Conservation (phyloP, 495 filamentous ascomycete species). For the Collariella sp. region DNA sequence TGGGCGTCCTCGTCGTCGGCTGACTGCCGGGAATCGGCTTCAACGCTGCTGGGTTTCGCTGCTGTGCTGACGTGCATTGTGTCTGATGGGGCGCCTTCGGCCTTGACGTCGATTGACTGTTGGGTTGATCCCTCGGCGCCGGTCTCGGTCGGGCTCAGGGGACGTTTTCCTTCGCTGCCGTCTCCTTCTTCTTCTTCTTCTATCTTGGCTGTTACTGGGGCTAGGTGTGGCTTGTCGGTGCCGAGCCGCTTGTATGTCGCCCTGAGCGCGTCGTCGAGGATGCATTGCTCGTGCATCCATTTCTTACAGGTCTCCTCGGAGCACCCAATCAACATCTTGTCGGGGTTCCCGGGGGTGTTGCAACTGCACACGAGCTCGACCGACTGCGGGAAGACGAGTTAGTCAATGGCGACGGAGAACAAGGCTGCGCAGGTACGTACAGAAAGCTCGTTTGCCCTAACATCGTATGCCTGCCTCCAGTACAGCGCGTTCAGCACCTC, state of each 20-base stretch:
- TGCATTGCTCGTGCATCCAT: slow-evolving; percentile 58
- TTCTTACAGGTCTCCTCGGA: slow-evolving; percentile 46
- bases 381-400: slow-evolving; percentile 30
- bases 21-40: slow-evolving; percentile 23
- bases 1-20: slow-evolving; percentile 23
- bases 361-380: slow-evolving; percentile 54
- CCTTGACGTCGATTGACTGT: slow-evolving; percentile 43
- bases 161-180: slow-evolving; percentile 30
- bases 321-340: slow-evolving; percentile 51
- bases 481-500: slow-evolving; percentile 47
- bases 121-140: slow-evolving; percentile 32
- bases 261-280: slow-evolving; percentile 44
- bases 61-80: slow-evolving; percentile 23
- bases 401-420: not conserved
- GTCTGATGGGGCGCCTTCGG: slow-evolving; percentile 23
- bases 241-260: slow-evolving; percentile 40
- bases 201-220: slow-evolving; percentile 29
- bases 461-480: slow-evolving; percentile 58
- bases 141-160: slow-evolving; percentile 37
- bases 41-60: slow-evolving; percentile 23
- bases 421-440: slow-evolving; percentile 31
- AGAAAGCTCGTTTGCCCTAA: slow-evolving; percentile 47
- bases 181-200: slow-evolving; percentile 25
- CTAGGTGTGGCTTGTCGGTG: slow-evolving; percentile 36
- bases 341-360: slow-evolving; percentile 53